phyloP scores from a whole-genome alignment of 768 basidiomycete genomes.

The Scleroderma citrinum region DNA sequence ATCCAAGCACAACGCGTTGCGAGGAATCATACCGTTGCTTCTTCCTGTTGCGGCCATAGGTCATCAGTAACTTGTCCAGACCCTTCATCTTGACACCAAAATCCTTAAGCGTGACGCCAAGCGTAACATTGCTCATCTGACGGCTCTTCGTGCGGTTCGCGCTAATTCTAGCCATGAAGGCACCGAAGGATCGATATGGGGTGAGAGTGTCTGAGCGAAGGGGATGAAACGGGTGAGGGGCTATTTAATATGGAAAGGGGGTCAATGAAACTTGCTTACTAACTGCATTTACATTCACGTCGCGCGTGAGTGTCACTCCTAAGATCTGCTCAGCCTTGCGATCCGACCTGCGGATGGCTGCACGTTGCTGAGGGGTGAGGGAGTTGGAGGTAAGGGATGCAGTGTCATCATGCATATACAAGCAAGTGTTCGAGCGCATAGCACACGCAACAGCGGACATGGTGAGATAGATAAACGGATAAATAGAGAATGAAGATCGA shows the following conservation, averaged over 20 bases:
- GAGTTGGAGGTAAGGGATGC: conserved; percentile 1
- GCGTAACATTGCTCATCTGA: conserved; percentile 1
- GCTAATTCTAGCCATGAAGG: conserved; percentile 7
- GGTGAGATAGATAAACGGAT: not conserved
- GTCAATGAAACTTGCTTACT: not conserved
- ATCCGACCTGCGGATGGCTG: conserved; percentile 9
- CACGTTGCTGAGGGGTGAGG: conserved; percentile 5
- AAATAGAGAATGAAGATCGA: conserved; percentile 1
- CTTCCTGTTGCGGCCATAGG: conserved; percentile 1
- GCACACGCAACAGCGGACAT: conserved; percentile 2
- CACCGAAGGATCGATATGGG: not conserved
- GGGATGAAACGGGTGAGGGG: not conserved
- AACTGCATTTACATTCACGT: conserved; percentile 7
- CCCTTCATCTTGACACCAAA: conserved; percentile 1
- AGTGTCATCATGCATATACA: not conserved
- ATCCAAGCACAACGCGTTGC: conserved; percentile 1
- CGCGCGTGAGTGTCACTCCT: conserved; percentile 14
- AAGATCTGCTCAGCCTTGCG: conserved; percentile 11
- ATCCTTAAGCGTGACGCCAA: conserved; percentile 5
- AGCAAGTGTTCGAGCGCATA: not conserved
- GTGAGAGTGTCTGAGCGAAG: not conserved
- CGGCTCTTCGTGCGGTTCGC: conserved; percentile 6
- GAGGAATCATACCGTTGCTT: not conserved
- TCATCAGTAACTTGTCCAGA: not conserved
- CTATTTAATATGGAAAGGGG: not conserved